Conservation (phyloP, 192 early-diverging fungal species). For the Rhizoclosmatium globosum region DNA sequence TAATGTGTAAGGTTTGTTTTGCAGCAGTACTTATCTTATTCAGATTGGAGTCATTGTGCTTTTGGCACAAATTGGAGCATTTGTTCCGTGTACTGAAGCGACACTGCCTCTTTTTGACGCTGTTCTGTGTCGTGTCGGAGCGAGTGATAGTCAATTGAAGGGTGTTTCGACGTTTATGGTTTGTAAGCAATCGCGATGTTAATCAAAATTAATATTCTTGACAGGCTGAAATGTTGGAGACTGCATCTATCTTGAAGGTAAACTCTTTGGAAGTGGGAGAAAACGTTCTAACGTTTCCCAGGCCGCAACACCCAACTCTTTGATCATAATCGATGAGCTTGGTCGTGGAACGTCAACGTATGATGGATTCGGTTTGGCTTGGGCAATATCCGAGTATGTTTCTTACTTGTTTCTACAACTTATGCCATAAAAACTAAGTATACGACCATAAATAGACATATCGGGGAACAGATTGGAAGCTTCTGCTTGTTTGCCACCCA, state of each 20-base stretch:
- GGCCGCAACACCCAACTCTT: conserved; percentile 80
- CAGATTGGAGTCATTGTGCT: conserved; percentile 89
- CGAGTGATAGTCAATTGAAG: conserved; percentile 90
- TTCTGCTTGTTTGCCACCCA: conserved; percentile 95
- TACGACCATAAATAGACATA: conserved; percentile 62
- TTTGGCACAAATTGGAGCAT: conserved; percentile 95
- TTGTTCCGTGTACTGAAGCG: conserved; percentile 85
- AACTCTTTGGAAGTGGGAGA: background rate
- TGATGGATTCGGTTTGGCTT: conserved; percentile 98
- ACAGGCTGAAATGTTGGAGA: conserved; percentile 78
- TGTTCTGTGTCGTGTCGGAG: conserved; percentile 91
- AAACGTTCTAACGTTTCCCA: conserved; percentile 23
- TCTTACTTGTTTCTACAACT: background rate
- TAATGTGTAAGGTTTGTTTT: conserved; percentile 34
- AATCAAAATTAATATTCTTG: background rate
- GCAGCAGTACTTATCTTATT: conserved; percentile 14
- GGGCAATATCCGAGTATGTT: conserved; percentile 92
- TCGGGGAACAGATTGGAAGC: conserved; percentile 70
- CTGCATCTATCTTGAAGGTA: conserved; percentile 86
- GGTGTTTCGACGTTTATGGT: conserved; percentile 96
- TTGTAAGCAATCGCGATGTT: background rate
- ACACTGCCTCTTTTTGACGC: conserved; percentile 82
- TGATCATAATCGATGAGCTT: conserved; percentile 96
- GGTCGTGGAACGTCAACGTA: conserved; percentile 98
- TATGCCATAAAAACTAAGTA: too few relatives aligned